Evolutionary conservation across 1,284 basidiomycete species (phyloP).

Genomic region (Puccinia hordei): DNA sequence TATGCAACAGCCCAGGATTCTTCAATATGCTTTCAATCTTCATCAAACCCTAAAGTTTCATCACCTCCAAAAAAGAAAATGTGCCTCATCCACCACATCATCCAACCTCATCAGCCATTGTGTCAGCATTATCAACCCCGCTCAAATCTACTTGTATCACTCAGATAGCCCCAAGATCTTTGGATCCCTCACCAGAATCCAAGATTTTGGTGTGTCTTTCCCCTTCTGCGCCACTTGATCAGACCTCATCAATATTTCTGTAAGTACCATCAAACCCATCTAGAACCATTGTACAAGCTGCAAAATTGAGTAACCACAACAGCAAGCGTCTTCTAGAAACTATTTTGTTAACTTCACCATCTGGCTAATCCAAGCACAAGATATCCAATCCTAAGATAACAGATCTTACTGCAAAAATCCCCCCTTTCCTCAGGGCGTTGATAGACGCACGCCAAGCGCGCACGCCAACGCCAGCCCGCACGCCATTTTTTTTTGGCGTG

Average conservation of each 20-base stretch:
- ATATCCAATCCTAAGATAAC: too few species aligned
- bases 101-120: background rate
- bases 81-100: background rate
- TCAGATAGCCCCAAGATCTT: background rate
- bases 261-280: background rate
- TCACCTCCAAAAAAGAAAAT: background rate
- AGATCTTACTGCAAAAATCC: background rate
- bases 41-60: background rate
- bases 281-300: background rate
- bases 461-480: too few species aligned
- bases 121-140: background rate
- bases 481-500: too few species aligned
- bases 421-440: background rate
- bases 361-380: background rate
- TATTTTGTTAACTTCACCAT: background rate
- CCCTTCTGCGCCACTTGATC: background rate
- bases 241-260: background rate
- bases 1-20: background rate
- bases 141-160: background rate
- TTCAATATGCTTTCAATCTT: background rate
- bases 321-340: background rate
- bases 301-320: background rate
- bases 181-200: background rate
- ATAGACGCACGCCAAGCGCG: too few species aligned
- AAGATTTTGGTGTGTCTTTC: background rate